Percentiles rank a stretch among this genome's conserved stretches.
phyloP scores from a whole-genome alignment of 495 filamentous ascomycete genomes.

The Collariella sp. region DNA sequence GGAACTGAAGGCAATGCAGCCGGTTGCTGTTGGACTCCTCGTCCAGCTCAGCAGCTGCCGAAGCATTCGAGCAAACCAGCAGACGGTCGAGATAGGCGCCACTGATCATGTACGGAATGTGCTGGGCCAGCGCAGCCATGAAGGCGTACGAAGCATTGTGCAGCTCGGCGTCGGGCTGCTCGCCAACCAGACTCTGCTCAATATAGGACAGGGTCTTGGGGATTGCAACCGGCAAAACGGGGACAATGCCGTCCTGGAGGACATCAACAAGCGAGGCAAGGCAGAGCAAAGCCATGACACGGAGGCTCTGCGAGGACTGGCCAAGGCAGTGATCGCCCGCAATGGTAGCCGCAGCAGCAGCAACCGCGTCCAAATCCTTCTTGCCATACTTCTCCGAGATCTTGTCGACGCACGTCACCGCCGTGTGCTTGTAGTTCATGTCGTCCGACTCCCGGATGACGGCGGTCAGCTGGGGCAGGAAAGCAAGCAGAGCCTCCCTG shows the following conservation, averaged over 20 bases:
- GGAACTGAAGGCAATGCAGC: slow-evolving; percentile 55
- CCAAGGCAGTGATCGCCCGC: slow-evolving; percentile 68
- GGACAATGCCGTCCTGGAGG: slow-evolving; percentile 73
- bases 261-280: slow-evolving; percentile 82
- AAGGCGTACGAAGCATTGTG: slow-evolving; percentile 78
- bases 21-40: slow-evolving; percentile 55
- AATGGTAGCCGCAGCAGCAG: slow-evolving; percentile 64
- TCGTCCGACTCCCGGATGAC: slow-evolving; percentile 65
- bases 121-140: slow-evolving; percentile 64
- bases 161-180: slow-evolving; percentile 48
- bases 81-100: slow-evolving; percentile 60
- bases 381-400: slow-evolving; percentile 90
- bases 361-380: slow-evolving; percentile 58
- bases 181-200: slow-evolving; percentile 47
- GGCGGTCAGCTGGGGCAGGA: slow-evolving; percentile 64
- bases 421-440: slow-evolving; percentile 65
- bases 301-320: slow-evolving; percentile 59
- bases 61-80: slow-evolving; percentile 58
- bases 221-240: slow-evolving; percentile 67
- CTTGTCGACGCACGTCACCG: slow-evolving; percentile 78
- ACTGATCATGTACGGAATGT: slow-evolving; percentile 80
- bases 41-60: slow-evolving; percentile 49
- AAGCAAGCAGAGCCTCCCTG: slow-evolving; percentile 60
- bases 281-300: slow-evolving; percentile 75
- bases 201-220: slow-evolving; percentile 61